These are phyloP conservation scores for Asparagopsis taxiformis DNA, from an alignment of 31 red algal genomes.

Conservation along the genomic window DNA sequence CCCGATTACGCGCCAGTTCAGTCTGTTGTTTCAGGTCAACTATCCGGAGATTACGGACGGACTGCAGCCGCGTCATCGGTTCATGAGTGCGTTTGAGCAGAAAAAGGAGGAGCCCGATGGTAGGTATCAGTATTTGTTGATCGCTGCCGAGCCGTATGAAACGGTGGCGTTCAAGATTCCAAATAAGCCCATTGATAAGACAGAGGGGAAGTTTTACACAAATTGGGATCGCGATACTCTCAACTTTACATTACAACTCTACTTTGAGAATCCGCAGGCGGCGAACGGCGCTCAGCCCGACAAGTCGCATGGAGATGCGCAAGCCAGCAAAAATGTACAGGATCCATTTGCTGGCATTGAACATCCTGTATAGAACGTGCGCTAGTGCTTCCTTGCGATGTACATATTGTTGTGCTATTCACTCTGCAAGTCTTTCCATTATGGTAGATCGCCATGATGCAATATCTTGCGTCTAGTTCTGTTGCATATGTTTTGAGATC, in stretches of 20 bases:
- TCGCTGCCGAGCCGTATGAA: constrained; percentile 95
- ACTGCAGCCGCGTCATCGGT: constrained; percentile 90
- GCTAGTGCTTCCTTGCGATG: neutral
- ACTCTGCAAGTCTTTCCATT: neutral
- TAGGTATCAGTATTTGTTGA: constrained; percentile 79
- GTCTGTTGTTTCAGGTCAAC: constrained; percentile 70
- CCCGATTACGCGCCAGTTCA: constrained; percentile 58
- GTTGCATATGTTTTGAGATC: constrained; percentile 73
- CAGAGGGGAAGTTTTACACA: constrained; percentile 60
- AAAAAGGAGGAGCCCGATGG: constrained; percentile 71
- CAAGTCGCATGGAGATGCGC: too few species aligned
- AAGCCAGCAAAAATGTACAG: neutral
- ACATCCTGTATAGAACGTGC: too few species aligned
- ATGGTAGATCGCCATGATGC: neutral
- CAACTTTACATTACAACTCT: constrained; percentile 61
- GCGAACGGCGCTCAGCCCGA: too few species aligned
- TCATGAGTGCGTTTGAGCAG: constrained; percentile 97
- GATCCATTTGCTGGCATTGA: constrained; percentile 28
- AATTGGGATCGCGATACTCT: constrained; percentile 59
- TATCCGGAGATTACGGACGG: constrained; percentile 84
- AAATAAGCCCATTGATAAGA: constrained; percentile 78
- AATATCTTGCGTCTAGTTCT: constrained; percentile 18
- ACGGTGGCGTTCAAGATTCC: constrained; percentile 97
- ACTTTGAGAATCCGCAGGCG: constrained; percentile 62
- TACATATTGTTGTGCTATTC: neutral